These are phyloP conservation scores for Chrysosporium keratinophilum DNA, from an alignment of 2,329 filamentous ascomycete species.

Conservation along the genomic window DNA sequence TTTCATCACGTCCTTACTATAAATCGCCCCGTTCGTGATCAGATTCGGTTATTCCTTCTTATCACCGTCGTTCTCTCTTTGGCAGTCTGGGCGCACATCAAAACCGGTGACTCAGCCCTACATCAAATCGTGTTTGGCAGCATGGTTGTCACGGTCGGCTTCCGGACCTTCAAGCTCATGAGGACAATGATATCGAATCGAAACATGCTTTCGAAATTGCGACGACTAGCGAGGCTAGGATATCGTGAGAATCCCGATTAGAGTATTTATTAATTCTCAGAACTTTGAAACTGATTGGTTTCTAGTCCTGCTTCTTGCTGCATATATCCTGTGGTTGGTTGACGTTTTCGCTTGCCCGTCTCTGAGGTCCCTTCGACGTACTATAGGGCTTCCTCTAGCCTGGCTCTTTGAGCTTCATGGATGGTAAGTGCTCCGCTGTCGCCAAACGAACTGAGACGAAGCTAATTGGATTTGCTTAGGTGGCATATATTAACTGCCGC, in stretches of 20 bases:
- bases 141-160: slow-evolving; percentile 13
- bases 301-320: slow-evolving; percentile 12
- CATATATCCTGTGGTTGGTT: slow-evolving; percentile 19
- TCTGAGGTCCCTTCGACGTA: slow-evolving; percentile 16
- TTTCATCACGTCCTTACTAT: slow-evolving; percentile 16
- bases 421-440: slow-evolving; percentile 15
- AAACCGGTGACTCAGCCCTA: slow-evolving; percentile 11
- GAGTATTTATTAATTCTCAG: not conserved
- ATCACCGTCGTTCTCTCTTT: slow-evolving; percentile 5
- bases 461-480: slow-evolving; percentile 7
- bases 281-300: not conserved
- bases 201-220: slow-evolving; percentile 11
- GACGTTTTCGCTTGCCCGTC: slow-evolving; percentile 19
- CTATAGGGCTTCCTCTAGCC: slow-evolving; percentile 18
- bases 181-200: slow-evolving; percentile 5
- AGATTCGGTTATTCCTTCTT: slow-evolving; percentile 6
- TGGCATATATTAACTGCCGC: slow-evolving; percentile 17
- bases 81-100: slow-evolving; percentile 14
- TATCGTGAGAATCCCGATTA: slow-evolving; percentile 3
- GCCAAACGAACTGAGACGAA: not conserved
- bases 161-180: slow-evolving; percentile 9
- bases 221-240: slow-evolving; percentile 1
- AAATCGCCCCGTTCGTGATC: not conserved
- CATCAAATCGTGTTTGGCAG: slow-evolving; percentile 14
- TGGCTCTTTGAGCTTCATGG: slow-evolving; percentile 24